These are phyloP conservation scores for Zymoseptoria pseudotritici DNA, from an alignment of 2,329 filamentous ascomycete species.

Conservation along the genomic window DNA sequence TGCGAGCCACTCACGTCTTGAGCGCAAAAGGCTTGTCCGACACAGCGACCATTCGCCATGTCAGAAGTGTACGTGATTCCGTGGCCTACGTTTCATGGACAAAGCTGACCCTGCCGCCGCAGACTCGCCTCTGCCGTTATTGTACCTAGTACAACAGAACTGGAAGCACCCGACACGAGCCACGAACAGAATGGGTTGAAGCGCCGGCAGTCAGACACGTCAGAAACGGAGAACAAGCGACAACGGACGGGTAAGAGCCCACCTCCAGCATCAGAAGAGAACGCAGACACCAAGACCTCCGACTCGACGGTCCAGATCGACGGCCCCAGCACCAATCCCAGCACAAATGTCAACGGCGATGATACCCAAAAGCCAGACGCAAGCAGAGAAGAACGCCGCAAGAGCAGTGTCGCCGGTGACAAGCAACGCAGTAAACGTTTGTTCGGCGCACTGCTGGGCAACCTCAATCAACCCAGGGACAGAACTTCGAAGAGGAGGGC, in stretches of 20 bases:
- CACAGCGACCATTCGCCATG: not conserved
- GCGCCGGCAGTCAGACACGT: slow-evolving; percentile 18
- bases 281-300: slow-evolving; percentile 1
- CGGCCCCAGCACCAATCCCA: not conserved
- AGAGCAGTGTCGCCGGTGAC: slow-evolving; percentile 50
- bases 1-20: not conserved
- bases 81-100: not conserved
- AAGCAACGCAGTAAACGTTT: slow-evolving; percentile 76
- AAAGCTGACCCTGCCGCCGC: not conserved
- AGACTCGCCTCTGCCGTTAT: not conserved
- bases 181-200: slow-evolving; percentile 19
- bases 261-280: slow-evolving; percentile 12
- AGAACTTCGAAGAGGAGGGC: slow-evolving; percentile 65
- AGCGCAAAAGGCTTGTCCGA: not conserved
- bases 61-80: not conserved
- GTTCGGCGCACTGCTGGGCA: slow-evolving; percentile 55
- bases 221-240: slow-evolving; percentile 23
- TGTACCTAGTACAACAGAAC: not conserved
- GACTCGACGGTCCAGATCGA: slow-evolving; percentile 4
- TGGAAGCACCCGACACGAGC: not conserved
- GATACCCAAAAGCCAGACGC: slow-evolving; percentile 5
- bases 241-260: slow-evolving; percentile 25
- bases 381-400: slow-evolving; percentile 15
- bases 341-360: not conserved
- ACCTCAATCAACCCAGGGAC: slow-evolving; percentile 45